Conservation (phyloP, 257 asterid genomes). For the Jasminum sambac region DNA sequence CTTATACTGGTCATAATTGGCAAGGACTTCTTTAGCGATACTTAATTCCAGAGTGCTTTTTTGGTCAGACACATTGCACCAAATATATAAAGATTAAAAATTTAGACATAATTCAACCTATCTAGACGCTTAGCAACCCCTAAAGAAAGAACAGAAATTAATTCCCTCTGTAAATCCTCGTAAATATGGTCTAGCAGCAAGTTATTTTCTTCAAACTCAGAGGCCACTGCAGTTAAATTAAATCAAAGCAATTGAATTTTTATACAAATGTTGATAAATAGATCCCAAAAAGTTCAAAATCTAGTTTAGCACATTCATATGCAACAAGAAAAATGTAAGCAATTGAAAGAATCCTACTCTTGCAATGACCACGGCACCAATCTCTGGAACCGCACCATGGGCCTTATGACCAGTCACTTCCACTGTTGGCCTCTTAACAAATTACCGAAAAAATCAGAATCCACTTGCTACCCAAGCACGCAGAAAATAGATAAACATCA, state of each 20-base stretch:
- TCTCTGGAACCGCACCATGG: constrained; percentile 94
- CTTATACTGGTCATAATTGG: background rate
- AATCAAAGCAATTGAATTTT: background rate
- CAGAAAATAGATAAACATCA: background rate
- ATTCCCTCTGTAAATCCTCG: background rate
- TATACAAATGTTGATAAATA: background rate
- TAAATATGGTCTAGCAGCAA: background rate
- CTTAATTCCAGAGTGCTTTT: background rate
- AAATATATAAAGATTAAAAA: background rate
- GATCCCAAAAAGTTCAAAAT: background rate
- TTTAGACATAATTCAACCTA: background rate
- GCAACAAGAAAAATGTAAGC: background rate
- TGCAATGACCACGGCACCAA: constrained; percentile 74
- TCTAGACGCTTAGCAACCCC: background rate
- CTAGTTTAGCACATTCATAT: background rate
- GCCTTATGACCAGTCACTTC: constrained; percentile 91
- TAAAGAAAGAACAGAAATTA: background rate
- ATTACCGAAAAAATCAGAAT: background rate
- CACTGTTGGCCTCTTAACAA: constrained; percentile 71
- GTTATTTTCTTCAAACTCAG: background rate
- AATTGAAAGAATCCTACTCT: constrained; percentile 51
- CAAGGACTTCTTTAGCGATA: background rate
- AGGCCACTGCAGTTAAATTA: background rate
- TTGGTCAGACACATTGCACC: background rate
- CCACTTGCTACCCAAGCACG: background rate